Evolutionary conservation across 306 rosid genomes (phyloP), one percentile per base, ranked within the genome.

Genomic region (Begonia loranthoides): DNA sequence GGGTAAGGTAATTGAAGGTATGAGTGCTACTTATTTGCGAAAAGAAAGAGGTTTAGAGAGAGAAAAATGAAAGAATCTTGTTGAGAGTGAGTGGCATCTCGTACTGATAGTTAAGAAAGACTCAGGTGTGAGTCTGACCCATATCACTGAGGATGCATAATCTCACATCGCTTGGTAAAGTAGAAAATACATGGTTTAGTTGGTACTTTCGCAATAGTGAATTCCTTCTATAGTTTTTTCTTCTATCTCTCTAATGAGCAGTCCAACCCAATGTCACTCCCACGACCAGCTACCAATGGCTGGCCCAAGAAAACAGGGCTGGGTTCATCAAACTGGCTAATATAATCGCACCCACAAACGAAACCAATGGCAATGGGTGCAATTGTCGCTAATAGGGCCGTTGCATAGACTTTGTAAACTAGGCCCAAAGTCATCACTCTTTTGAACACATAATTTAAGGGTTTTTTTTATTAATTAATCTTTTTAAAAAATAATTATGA

Each of bases 351-450:
- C 82, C 94, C 45, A 84, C 94, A n/a, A 19, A 78, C 76, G 69
- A 84, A 78, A 56, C 94, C 94, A 65, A 84, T 80, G 13, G 94
- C 94, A 41, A 81, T 66, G 36, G 95, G 90, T 49, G 95, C 90
- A 63, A 84, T 60, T 15, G 54, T 76, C 46, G 84, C 81, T 21
- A 84, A 54, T 69, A 80, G 49, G 16, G 90, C 87, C 13, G 90
- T 84, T 1, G 90, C 87, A 51, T 84, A 84, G 38, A 84, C 87
- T 1, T 86, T 80, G 78, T 84, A 84, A 1, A 84, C 90, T 49
- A 84, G 57, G 16, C 94, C 90, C 17, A 81, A 84, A 6, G 87
- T 80, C 82, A 78, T 81, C 61, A 81, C 94, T 39, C 78, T 84
- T 58, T 84, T 90, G 46, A 80, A 67, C 34, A 84, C 84, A n/a